These are phyloP conservation scores for Barbatosphaeria neglecta DNA, from an alignment of 495 filamentous ascomycete species.

Conservation along the genomic window DNA sequence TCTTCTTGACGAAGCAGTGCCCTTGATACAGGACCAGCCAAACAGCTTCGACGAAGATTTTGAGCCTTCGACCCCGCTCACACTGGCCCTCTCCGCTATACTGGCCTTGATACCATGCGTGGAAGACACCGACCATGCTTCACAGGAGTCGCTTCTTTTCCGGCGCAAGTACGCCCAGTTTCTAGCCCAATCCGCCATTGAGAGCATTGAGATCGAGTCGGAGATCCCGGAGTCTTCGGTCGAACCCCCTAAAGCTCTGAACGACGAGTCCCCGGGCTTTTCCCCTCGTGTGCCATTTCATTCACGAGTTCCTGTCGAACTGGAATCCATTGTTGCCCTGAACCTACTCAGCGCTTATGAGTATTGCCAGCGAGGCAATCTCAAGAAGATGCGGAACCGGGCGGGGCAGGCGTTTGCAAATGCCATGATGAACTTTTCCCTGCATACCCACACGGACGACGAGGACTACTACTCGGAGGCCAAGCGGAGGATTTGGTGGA, in stretches of 20 bases:
- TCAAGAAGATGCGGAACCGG: slow-evolving; percentile 49
- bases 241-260: slow-evolving; percentile 40
- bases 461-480: slow-evolving; percentile 41
- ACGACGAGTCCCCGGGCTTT: slow-evolving; percentile 28
- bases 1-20: slow-evolving; percentile 31
- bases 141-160: slow-evolving; percentile 31
- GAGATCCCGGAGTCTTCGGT: slow-evolving; percentile 44
- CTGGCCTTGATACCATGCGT: slow-evolving; percentile 45
- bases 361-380: slow-evolving; percentile 49
- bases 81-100: slow-evolving; percentile 43
- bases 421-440: slow-evolving; percentile 36
- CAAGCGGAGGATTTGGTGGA: slow-evolving; percentile 49
- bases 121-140: slow-evolving; percentile 34
- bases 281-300: slow-evolving; percentile 39
- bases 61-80: slow-evolving; percentile 42
- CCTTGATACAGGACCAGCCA: slow-evolving; percentile 28
- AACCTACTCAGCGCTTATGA: slow-evolving; percentile 48
- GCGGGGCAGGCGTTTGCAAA: slow-evolving; percentile 44
- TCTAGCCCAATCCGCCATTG: slow-evolving; percentile 41
- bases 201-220: slow-evolving; percentile 43
- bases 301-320: slow-evolving; percentile 36
- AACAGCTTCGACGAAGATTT: slow-evolving; percentile 25
- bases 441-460: slow-evolving; percentile 36
- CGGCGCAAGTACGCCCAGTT: slow-evolving; percentile 43
- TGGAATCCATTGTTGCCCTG: slow-evolving; percentile 44